A percentile compares a stretch with the other conserved stretches of the same genome.
phyloP scores from a whole-genome alignment of 1,139 yeast genomes.

The Zygoascus meyerae region DNA sequence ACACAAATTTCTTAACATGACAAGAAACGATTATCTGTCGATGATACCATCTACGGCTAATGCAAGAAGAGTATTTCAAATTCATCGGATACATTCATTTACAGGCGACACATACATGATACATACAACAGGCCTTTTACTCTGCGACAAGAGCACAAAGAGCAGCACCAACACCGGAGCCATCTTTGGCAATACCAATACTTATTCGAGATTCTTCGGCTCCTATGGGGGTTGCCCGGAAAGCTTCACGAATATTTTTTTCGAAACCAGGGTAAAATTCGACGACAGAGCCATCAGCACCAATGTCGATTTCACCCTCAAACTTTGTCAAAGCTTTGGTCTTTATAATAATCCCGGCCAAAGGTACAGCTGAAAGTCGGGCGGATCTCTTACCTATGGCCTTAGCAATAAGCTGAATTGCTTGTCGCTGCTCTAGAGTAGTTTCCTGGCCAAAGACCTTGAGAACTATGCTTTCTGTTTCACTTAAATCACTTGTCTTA shows the following conservation, averaged over 20 bases:
- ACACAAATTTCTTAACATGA: too few relatives aligned
- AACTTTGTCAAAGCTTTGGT: slow-evolving; percentile 48
- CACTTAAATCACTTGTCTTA: slow-evolving; percentile 60
- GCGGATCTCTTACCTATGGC: slow-evolving; percentile 86
- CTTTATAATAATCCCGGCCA: slow-evolving; percentile 67
- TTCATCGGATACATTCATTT: too few relatives aligned
- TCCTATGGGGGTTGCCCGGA: slow-evolving; percentile 51
- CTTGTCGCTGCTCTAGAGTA: slow-evolving; percentile 58
- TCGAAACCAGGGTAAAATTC: slow-evolving; percentile 89
- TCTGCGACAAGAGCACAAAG: slow-evolving; percentile 57
- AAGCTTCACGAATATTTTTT: slow-evolving; percentile 67
- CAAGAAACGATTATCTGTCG: too few relatives aligned
- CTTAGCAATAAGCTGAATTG: slow-evolving; percentile 64
- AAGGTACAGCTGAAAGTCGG: slow-evolving; percentile 75
- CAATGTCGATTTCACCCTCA: slow-evolving; percentile 72
- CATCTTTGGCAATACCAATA: slow-evolving; percentile 82
- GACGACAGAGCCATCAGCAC: slow-evolving; percentile 91
- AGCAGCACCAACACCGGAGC: slow-evolving; percentile 96
- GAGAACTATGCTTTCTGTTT: slow-evolving; percentile 46
- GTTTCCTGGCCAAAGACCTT: slow-evolving; percentile 45
- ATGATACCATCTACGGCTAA: too few relatives aligned
- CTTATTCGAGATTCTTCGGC: slow-evolving; percentile 63
- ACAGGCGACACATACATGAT: not conserved
- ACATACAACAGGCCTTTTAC: too few relatives aligned
- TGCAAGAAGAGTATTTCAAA: too few relatives aligned